These are phyloP conservation scores for Avena atlantica DNA, from an alignment of 176 grass and related monocot genomes.

Conservation along the genomic window DNA sequence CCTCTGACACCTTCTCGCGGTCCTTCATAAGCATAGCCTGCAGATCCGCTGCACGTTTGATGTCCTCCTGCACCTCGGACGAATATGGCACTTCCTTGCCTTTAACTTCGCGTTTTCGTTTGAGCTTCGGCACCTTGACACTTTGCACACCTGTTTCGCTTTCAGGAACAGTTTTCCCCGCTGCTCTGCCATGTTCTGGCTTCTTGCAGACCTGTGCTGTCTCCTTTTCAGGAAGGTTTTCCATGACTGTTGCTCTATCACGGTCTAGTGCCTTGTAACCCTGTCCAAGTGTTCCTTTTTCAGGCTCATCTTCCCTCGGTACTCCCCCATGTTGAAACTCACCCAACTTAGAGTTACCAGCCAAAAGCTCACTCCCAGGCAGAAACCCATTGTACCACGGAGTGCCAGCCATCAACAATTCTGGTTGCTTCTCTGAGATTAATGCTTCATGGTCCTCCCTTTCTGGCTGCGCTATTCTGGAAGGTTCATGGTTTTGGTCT, in stretches of 20 bases:
- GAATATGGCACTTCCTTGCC: background rate
- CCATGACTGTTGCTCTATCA: background rate
- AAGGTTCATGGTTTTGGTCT: conserved; percentile 1
- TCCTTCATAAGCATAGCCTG: conserved; percentile 51
- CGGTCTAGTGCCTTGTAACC: conserved; percentile 1
- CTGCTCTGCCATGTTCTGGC: background rate
- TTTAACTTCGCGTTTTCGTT: conserved; percentile 34
- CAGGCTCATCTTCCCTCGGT: background rate
- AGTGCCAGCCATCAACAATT: background rate
- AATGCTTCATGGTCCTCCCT: background rate
- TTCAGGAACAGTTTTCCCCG: background rate
- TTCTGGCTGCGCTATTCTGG: background rate
- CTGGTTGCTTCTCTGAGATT: background rate
- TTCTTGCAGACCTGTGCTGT: background rate
- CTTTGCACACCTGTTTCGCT: background rate
- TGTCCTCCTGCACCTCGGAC: conserved; percentile 47
- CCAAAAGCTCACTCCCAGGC: background rate
- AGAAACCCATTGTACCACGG: background rate
- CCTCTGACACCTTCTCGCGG: conserved; percentile 45
- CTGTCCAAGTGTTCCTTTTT: conserved; percentile 16
- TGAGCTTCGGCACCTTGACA: conserved; percentile 20
- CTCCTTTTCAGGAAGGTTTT: conserved; percentile 11
- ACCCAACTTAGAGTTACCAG: background rate
- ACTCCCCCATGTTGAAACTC: conserved; percentile 18
- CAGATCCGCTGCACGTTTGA: conserved; percentile 33